Conservation (phyloP, 306 rosid species). For the Quercus aquifolioides region DNA sequence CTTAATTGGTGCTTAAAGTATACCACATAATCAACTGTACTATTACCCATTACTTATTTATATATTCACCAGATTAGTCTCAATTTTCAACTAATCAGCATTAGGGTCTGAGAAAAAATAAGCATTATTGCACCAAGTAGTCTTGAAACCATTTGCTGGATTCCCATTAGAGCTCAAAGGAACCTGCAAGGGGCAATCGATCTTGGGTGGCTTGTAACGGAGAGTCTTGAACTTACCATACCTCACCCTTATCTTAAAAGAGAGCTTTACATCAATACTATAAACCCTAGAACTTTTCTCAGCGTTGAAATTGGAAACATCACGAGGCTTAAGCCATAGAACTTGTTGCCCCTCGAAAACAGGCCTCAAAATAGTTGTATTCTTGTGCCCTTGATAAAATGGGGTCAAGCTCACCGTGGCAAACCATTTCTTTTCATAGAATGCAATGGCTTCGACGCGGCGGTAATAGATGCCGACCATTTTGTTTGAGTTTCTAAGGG, state of each 20-base stretch:
- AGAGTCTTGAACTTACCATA: constrained; percentile 39
- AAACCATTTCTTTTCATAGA: constrained; percentile 39
- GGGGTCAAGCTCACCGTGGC: not conserved
- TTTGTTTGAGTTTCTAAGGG: constrained; percentile 62
- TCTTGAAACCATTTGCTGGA: constrained; percentile 21
- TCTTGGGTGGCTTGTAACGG: constrained; percentile 41
- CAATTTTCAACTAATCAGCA: not conserved
- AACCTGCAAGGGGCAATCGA: constrained; percentile 49
- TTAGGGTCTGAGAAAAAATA: not conserved
- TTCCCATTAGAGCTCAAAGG: constrained; percentile 34
- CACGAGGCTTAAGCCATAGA: constrained; percentile 12
- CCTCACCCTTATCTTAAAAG: constrained; percentile 54
- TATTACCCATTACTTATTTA: no score
- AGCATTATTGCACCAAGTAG: constrained; percentile 37
- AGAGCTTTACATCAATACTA: constrained; percentile 48
- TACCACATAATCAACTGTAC: no score
- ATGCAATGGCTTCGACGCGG: constrained; percentile 46
- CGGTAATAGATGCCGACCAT: constrained; percentile 61
- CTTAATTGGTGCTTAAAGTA: no score
- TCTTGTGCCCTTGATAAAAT: constrained; percentile 71
- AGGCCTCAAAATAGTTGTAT: constrained; percentile 26
- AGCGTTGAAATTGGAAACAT: constrained; percentile 15
- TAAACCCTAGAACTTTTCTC: constrained; percentile 41
- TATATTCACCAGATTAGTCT: not conserved
- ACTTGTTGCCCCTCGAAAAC: constrained; percentile 41